Percentiles rank a stretch among this genome's conserved stretches.
Conservation (phyloP, 2,329 filamentous ascomycete species). For the Macrophomina pseudophaseolina region DNA sequence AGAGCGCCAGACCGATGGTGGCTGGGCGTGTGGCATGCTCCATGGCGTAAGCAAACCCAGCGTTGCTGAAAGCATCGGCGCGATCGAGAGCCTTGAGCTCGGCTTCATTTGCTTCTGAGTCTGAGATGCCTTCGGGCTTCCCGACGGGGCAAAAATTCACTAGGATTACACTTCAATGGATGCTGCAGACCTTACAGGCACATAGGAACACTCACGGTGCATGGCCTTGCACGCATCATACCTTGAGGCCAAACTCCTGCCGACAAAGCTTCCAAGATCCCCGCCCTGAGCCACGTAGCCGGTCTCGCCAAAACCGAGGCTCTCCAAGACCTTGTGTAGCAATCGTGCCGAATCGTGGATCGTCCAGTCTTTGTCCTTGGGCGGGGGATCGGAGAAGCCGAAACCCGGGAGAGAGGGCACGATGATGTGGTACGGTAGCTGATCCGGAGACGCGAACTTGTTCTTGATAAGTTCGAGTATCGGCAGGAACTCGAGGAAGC, state of each 20-base stretch:
- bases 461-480: conserved; percentile 53
- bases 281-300: conserved; percentile 65
- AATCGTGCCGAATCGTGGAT: conserved; percentile 48
- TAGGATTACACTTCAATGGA: not conserved
- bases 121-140: conserved; percentile 31
- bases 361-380: conserved; percentile 53
- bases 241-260: conserved; percentile 45
- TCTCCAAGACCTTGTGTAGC: conserved; percentile 61
- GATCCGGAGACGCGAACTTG: conserved; percentile 53
- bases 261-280: conserved; percentile 58
- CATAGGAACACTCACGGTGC: conserved; percentile 33
- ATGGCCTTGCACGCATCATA: conserved; percentile 55
- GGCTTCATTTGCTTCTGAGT: conserved; percentile 28
- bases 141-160: conserved; percentile 30
- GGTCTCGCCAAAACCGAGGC: conserved; percentile 55
- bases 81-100: conserved; percentile 33
- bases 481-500: conserved; percentile 63
- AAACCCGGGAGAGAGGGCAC: conserved; percentile 64
- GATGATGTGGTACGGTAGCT: conserved; percentile 63
- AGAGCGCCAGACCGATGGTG: conserved; percentile 62
- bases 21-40: conserved; percentile 61
- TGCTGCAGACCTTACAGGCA: not conserved
- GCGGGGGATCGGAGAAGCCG: conserved; percentile 54
- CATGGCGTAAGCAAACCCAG: conserved; percentile 57
- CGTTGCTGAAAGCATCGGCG: conserved; percentile 41